A percentile compares a stretch with the other conserved stretches of the same genome.
Conservation (phyloP, 805 yeast genomes). For the Cyberlindnera samutprakarnensis region DNA sequence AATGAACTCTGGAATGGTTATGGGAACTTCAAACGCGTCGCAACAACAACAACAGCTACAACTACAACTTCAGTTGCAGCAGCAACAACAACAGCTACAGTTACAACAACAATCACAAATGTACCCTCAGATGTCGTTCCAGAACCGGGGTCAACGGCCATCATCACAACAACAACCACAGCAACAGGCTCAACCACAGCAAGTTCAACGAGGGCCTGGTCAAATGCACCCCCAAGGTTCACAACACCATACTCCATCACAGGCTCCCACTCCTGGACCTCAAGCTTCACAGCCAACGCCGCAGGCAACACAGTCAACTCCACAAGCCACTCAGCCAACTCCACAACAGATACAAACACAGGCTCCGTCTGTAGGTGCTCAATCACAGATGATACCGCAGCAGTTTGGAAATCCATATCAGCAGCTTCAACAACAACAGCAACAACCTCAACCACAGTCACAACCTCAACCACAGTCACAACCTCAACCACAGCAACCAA, state of each 20-base stretch:
- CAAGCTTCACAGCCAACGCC: slow-evolving; percentile 18
- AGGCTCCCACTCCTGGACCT: background rate
- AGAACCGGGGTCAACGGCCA: background rate
- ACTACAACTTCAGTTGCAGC: background rate
- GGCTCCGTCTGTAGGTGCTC: slow-evolving; percentile 1
- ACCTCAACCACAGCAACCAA: slow-evolving; percentile 11
- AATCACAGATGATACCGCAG: slow-evolving; percentile 4
- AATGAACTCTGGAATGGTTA: no score
- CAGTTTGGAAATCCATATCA: background rate
- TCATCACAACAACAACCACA: slow-evolving; percentile 1
- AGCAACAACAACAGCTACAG: background rate
- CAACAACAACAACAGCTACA: background rate
- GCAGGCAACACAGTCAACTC: slow-evolving; percentile 13
- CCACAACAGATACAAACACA: slow-evolving; percentile 5
- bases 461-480: slow-evolving; percentile 7
- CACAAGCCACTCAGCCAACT: slow-evolving; percentile 3
- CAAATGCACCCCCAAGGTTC: no score
- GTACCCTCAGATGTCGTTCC: background rate
- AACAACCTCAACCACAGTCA: slow-evolving; percentile 1
- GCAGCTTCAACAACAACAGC: no score
- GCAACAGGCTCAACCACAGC: slow-evolving; percentile 7
- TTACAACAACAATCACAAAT: slow-evolving; percentile 2
- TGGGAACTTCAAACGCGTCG: no score
- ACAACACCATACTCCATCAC: background rate
- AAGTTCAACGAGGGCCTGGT: no score